Evolutionary conservation across 768 basidiomycete genomes (phyloP), one percentile per base, ranked within the genome.

Genomic region (Naganishia vaughanmartiniae): DNA sequence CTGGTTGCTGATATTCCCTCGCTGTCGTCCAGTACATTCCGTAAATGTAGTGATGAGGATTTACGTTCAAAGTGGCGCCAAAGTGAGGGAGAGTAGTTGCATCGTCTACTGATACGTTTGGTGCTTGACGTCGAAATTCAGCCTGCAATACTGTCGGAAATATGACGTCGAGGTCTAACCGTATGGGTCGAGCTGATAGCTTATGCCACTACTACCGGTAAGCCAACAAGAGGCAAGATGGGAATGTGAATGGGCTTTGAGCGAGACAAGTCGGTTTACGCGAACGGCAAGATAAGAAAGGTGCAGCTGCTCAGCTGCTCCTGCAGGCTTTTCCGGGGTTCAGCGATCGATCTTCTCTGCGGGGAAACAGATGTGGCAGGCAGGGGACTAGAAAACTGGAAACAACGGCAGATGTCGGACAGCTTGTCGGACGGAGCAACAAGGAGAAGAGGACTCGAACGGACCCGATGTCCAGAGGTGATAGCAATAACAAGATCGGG

Each of bases 271-370:
- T 26, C 21, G 48, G 21, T 51, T 51, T 51, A 51, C 48, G 48
- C 48, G 48, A 51, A 51, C 48, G 48, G 48, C 19, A 51, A 51
- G 48, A 51, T 51, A 51, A 51, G 48, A 51, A 51, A 51, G n/a
- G 19, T 21, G 24, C 48, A 51, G n/a, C 48, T n/a, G n/a, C n/a
- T n/a, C n/a, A n/a, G n/a, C n/a, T n/a, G n/a, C n/a, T n/a, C n/a
- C n/a, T n/a, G n/a, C n/a, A n/a, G n/a, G n/a, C n/a, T n/a, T n/a
- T n/a, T 51, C 48, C 48, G 24, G 48, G 48, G 7, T 51, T n/a
- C 9, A 42, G 42, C 48, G 48, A 51, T 51, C 48, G 48, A n/a
- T n/a, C 48, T 4, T 51, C 7, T 51, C 7, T 51, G 48, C 48
- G 48, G 19, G n/a, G 24, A 26, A 51, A 42, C n/a, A 42, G 39